phyloP scores from a whole-genome alignment of 306 rosid genomes.

The Pachyrhizus erosus region DNA sequence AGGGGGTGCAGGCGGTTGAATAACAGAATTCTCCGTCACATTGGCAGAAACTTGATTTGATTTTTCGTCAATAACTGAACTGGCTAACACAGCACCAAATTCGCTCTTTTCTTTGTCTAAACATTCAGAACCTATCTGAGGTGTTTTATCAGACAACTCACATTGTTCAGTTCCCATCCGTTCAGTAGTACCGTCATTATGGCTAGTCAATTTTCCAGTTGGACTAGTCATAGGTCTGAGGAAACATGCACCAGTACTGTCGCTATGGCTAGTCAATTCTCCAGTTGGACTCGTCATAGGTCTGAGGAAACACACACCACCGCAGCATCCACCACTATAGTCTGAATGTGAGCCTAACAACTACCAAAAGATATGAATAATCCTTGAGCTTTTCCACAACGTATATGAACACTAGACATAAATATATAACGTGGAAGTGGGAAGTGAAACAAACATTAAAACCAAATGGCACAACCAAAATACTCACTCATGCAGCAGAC shows the following conservation, averaged over 20 bases:
- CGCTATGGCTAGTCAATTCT: constrained; percentile 37
- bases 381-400: background rate
- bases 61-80: background rate
- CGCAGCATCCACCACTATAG: constrained; percentile 52
- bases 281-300: constrained; percentile 45
- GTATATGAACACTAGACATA: background rate
- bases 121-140: constrained; percentile 45
- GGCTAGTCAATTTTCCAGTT: constrained; percentile 43
- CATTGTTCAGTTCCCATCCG: constrained; percentile 48
- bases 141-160: constrained; percentile 48
- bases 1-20: constrained; percentile 42
- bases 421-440: background rate
- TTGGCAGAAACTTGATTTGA: constrained; percentile 34
- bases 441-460: constrained; percentile 17
- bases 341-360: constrained; percentile 38
- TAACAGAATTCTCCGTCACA: constrained; percentile 46
- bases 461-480: constrained; percentile 27
- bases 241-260: constrained; percentile 41
- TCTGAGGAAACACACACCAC: constrained; percentile 38
- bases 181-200: constrained; percentile 37
- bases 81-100: constrained; percentile 32
- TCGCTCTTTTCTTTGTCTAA: constrained; percentile 49
- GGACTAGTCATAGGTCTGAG: constrained; percentile 44
- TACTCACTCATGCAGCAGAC: constrained; percentile 24
- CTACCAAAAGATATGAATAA: constrained; percentile 14